A percentile compares a stretch with the other conserved stretches of the same genome.
phyloP scores from a whole-genome alignment of 108 stramenopile genomes.

The Skeletonema menzelii region DNA sequence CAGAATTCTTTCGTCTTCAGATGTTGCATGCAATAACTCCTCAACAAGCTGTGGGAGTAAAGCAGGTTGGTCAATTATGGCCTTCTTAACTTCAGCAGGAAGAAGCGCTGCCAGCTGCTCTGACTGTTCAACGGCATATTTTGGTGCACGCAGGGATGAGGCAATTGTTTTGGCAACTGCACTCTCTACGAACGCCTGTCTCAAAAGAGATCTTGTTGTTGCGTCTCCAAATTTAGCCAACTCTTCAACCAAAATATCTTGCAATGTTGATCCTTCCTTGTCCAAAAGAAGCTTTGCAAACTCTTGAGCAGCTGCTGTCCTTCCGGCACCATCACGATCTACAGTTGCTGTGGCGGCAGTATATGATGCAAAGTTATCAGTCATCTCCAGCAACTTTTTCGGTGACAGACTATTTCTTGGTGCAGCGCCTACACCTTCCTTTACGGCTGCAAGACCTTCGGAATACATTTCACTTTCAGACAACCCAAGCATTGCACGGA shows the following conservation, averaged over 20 bases:
- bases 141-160: slow-evolving; percentile 51
- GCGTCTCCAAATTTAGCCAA: slow-evolving; percentile 76
- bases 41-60: slow-evolving; percentile 64
- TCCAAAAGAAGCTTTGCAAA: slow-evolving; percentile 70
- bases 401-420: slow-evolving; percentile 48
- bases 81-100: slow-evolving; percentile 52
- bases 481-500: slow-evolving; percentile 81
- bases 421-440: slow-evolving; percentile 29
- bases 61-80: slow-evolving; percentile 61
- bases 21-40: slow-evolving; percentile 46
- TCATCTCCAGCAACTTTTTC: slow-evolving; percentile 77
- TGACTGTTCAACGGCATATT: slow-evolving; percentile 49
- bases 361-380: slow-evolving; percentile 83
- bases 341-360: slow-evolving; percentile 76
- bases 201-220: slow-evolving; percentile 54
- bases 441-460: slow-evolving; percentile 47
- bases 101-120: slow-evolving; percentile 38
- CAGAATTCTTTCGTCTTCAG: slow-evolving; percentile 67
- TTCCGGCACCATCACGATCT: slow-evolving; percentile 65
- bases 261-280: slow-evolving; percentile 67
- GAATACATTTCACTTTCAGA: slow-evolving; percentile 10
- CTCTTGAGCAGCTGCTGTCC: slow-evolving; percentile 62
- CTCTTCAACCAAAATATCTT: slow-evolving; percentile 78
- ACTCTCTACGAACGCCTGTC: slow-evolving; percentile 61
- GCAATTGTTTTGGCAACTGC: slow-evolving; percentile 59